phyloP scores from a whole-genome alignment of 768 basidiomycete species.

The Mycena floridula region DNA sequence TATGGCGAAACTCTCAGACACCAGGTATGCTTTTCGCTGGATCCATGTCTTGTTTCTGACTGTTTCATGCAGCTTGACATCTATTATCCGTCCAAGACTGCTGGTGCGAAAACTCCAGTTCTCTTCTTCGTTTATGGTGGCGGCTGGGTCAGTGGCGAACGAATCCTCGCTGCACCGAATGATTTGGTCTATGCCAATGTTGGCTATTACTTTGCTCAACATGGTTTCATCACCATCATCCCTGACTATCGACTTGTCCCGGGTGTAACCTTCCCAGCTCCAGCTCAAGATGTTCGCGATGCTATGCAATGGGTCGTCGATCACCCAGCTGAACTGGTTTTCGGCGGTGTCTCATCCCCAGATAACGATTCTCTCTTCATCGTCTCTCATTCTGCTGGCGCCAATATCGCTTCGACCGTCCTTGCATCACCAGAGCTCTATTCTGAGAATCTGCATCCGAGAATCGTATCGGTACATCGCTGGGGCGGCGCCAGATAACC shows the following conservation, averaged over 20 bases:
- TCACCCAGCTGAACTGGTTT: slow-evolving; percentile 24
- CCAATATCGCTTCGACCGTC: slow-evolving; percentile 39
- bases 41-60: neutral
- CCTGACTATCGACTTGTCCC: slow-evolving; percentile 66
- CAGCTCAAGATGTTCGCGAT: slow-evolving; percentile 52
- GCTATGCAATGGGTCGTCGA: slow-evolving; percentile 48
- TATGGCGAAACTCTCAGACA: slow-evolving; percentile 50
- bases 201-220: slow-evolving; percentile 54
- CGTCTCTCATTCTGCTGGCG: slow-evolving; percentile 61
- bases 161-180: slow-evolving; percentile 40
- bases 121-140: slow-evolving; percentile 67
- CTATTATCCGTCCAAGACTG: slow-evolving; percentile 51
- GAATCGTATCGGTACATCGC: slow-evolving; percentile 35
- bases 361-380: slow-evolving; percentile 40
- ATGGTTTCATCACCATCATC: slow-evolving; percentile 55
- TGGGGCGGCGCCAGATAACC: slow-evolving; percentile 17
- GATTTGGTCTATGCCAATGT: slow-evolving; percentile 49
- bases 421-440: slow-evolving; percentile 32
- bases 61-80: slow-evolving; percentile 52
- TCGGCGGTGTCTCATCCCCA: slow-evolving; percentile 23
- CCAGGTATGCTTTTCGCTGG: slow-evolving; percentile 27
- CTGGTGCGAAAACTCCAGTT: slow-evolving; percentile 34
- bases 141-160: slow-evolving; percentile 47
- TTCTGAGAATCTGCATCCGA: slow-evolving; percentile 21
- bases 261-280: slow-evolving; percentile 45